Conservation (phyloP, 116 monocot genomes). For the Iris pallida region DNA sequence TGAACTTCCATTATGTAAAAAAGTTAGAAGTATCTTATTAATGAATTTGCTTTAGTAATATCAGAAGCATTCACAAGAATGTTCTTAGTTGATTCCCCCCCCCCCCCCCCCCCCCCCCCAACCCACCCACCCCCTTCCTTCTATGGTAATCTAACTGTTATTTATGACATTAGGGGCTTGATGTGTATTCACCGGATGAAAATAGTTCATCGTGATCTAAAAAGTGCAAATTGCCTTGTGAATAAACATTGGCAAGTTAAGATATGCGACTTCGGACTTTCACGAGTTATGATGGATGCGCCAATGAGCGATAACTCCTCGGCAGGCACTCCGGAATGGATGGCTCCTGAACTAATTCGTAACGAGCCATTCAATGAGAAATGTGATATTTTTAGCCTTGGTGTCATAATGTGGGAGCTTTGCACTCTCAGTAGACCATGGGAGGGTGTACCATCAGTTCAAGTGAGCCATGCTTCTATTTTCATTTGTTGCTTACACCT, state of each 20-base stretch:
- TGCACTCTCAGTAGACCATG: slow-evolving; percentile 86
- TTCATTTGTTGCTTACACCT: neutral
- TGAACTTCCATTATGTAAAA: too few relatives aligned
- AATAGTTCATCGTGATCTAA: slow-evolving; percentile 92
- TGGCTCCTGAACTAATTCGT: slow-evolving; percentile 96
- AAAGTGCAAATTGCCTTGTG: slow-evolving; percentile 96
- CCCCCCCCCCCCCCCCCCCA: too few relatives aligned
- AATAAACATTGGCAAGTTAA: slow-evolving; percentile 88
- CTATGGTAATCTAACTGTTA: neutral
- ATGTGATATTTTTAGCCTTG: slow-evolving; percentile 95
- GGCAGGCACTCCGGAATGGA: slow-evolving; percentile 99
- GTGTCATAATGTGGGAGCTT: slow-evolving; percentile 99
- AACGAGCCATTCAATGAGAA: slow-evolving; percentile 93
- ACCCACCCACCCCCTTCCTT: too few relatives aligned
- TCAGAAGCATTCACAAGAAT: too few relatives aligned
- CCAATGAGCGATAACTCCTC: slow-evolving; percentile 61
- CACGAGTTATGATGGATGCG: slow-evolving; percentile 50
- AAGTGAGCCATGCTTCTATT: slow-evolving; percentile 37
- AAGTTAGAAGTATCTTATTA: too few relatives aligned
- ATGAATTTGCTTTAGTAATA: too few relatives aligned
- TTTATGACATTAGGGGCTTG: slow-evolving; percentile 52
- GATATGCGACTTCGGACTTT: slow-evolving; percentile 96
- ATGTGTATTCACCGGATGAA: slow-evolving; percentile 98
- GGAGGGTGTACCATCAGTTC: slow-evolving; percentile 77
- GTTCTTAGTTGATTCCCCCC: too few relatives aligned